Percentiles rank a stretch among this genome's conserved stretches.
Evolutionary conservation across 148 eudicot species (phyloP).

Genomic region (Camellia sinensis): DNA sequence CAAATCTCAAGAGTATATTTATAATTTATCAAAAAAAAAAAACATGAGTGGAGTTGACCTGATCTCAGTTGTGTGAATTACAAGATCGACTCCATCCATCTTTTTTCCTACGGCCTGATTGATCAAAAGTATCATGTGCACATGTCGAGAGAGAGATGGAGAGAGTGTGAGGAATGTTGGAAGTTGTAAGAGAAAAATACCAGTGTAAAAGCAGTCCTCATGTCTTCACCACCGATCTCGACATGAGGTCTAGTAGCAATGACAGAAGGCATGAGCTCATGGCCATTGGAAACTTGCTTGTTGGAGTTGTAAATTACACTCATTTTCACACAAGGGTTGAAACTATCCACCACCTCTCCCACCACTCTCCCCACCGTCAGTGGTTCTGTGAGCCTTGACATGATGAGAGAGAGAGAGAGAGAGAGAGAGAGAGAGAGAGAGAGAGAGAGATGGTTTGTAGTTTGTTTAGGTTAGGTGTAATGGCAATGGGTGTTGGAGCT

Average conservation of each 20-base stretch:
- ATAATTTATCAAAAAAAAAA: too few species aligned
- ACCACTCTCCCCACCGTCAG: slow-evolving; percentile 66
- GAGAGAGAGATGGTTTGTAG: slow-evolving; percentile 3
- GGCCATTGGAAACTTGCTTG: slow-evolving; percentile 73
- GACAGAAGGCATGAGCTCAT: slow-evolving; percentile 78
- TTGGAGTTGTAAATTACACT: slow-evolving; percentile 61
- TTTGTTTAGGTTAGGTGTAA: background rate
- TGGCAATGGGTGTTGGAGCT: background rate
- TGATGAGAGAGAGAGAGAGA: background rate
- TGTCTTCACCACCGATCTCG: slow-evolving; percentile 84
- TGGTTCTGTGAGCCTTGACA: slow-evolving; percentile 71
- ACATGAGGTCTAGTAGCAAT: slow-evolving; percentile 64
- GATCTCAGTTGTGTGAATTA: too few species aligned
- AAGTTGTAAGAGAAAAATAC: slow-evolving; percentile 23
- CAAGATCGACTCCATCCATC: too few species aligned
- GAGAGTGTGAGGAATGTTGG: background rate
- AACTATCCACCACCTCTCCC: slow-evolving; percentile 83
- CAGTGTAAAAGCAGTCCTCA: slow-evolving; percentile 76
- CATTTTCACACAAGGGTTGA: slow-evolving; percentile 68
- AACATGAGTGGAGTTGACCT: too few species aligned
- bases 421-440: background rate
- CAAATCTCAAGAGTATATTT: too few species aligned
- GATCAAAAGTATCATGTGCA: too few species aligned
- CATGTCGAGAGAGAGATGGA: background rate
- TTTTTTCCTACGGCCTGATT: too few species aligned